These are phyloP conservation scores for Barbarea vulgaris DNA, from an alignment of 345 rosid genomes.

Conservation along the genomic window DNA sequence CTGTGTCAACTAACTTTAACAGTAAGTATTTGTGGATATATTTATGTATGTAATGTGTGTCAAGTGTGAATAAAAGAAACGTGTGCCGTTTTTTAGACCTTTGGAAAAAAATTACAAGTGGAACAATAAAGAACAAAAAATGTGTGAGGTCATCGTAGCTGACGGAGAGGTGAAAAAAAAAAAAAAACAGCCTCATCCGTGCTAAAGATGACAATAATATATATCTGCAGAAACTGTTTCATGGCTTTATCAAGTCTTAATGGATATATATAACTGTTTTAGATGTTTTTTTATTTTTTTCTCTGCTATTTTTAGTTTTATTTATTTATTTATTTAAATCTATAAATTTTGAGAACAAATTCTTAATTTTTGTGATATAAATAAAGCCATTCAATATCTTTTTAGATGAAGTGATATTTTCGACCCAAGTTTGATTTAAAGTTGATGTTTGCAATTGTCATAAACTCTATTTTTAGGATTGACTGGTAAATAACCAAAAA, in stretches of 20 bases:
- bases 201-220: neutral
- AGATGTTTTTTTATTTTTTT: neutral
- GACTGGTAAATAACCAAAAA: neutral
- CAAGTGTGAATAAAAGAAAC: slow-evolving; percentile 16
- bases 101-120: neutral
- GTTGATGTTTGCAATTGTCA: neutral
- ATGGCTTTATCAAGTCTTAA: neutral
- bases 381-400: neutral
- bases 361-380: neutral
- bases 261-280: neutral
- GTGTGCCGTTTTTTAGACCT: slow-evolving; percentile 9
- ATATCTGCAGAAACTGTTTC: neutral
- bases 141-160: slow-evolving; percentile 9
- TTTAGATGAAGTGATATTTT: neutral
- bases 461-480: neutral
- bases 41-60: neutral
- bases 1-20: neutral
- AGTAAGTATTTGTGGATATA: neutral
- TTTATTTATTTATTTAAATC: neutral
- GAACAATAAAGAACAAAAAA: slow-evolving; percentile 4
- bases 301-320: neutral
- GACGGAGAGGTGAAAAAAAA: neutral
- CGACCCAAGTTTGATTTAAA: neutral
- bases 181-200: neutral
- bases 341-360: no score